phyloP scores from a whole-genome alignment of 352 stramenopile species.

The Pseudoperonospora humuli region DNA sequence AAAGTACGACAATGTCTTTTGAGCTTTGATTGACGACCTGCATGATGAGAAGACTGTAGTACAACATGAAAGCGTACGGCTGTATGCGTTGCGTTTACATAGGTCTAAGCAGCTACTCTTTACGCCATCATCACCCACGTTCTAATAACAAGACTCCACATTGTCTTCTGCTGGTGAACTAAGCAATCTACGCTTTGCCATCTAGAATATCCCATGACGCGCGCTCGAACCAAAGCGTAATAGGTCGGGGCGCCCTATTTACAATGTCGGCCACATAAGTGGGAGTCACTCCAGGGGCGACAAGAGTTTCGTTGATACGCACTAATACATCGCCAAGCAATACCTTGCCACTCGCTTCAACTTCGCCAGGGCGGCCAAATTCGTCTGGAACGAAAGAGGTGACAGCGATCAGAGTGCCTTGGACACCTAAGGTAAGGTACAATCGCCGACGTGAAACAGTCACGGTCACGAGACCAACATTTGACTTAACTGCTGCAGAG shows the following conservation, averaged over 20 bases:
- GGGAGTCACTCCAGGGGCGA: conserved; percentile 26
- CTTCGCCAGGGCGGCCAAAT: conserved; percentile 41
- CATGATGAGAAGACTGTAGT: not conserved
- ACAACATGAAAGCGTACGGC: conserved; percentile 1
- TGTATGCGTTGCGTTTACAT: conserved; percentile 5
- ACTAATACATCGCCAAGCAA: conserved; percentile 56
- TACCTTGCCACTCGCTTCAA: conserved; percentile 64
- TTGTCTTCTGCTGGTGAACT: conserved; percentile 2
- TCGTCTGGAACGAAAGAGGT: conserved; percentile 55
- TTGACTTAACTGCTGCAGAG: conserved; percentile 4
- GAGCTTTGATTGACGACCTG: conserved; percentile 2
- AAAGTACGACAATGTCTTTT: conserved; percentile 83
- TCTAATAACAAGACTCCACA: conserved; percentile 16
- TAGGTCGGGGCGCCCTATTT: conserved; percentile 28
- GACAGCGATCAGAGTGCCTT: conserved; percentile 43
- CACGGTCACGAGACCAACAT: conserved; percentile 28
- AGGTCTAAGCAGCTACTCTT: conserved; percentile 5
- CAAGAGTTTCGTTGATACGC: conserved; percentile 32
- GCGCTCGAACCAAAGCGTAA: conserved; percentile 52
- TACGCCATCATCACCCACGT: conserved; percentile 4
- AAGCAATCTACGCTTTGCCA: conserved; percentile 21
- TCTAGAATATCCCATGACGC: conserved; percentile 52
- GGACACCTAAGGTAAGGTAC: conserved; percentile 45
- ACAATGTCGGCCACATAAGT: conserved; percentile 43
- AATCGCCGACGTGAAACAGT: conserved; percentile 32